Base-by-base conservation (phyloP, 208 protist species). In the Trypanosoma scelopori region DNA sequence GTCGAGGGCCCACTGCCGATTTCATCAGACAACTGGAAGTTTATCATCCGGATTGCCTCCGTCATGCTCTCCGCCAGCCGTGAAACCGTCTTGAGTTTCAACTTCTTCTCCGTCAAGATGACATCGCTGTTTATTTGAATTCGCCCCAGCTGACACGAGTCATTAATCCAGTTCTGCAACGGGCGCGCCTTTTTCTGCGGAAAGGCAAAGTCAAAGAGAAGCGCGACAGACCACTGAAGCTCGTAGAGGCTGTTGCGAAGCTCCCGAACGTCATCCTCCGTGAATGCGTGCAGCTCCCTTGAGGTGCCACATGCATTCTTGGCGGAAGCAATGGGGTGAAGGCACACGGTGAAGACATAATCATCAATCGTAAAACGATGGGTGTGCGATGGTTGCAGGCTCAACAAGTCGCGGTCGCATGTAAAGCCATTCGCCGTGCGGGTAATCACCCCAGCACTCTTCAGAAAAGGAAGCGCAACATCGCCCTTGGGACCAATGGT, bases 151-250 rank as follows among this genome's bases (percentile, higher is more conserved):
- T 58, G 35, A 49, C 42, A 32, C 23, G 16, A 30, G 43, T 62
- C 68, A 23, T 61, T n/a, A 20, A 35, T 16, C 35, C 3, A 30
- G 35, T 42, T 25, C 11, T 50, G 37, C 18, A 3, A 9, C 9
- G 18, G n/a, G 32, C 22, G 23, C 16, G 28, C 7, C 7, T 49
- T 50, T 35, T 61, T 46, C 42, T 58, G 60, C 4, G 78, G 82
- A 50, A 92, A 84, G 1, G 70, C 73, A 55, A 92, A 87, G 63
- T 85, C 80, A 62, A 89, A 84, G 23, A 87, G 67, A 32, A 78
- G 61, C 3, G 80, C 78, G 15, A 92, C 39, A 7, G 82, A 69
- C 85, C 85, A 92, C 52, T 92, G 82, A 35, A 89, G 76, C 30
- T 79, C 82, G 72, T 82, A 84, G 68, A 79, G 73, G 47, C 64